Evolutionary conservation across 2,329 filamentous ascomycete species (phyloP).

Genomic region (Cladosporium velox): DNA sequence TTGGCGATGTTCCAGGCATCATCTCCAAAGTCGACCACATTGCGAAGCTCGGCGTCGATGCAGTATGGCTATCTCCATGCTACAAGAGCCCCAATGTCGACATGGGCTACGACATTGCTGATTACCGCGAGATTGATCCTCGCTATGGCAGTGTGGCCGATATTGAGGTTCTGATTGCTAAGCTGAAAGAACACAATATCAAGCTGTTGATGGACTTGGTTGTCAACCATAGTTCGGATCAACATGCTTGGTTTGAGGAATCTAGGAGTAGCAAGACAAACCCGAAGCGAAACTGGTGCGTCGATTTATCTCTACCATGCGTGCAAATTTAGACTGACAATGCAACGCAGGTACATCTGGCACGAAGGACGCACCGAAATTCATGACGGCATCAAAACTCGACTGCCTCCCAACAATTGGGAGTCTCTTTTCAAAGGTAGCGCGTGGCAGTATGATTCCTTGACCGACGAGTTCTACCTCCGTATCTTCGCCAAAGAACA

Average conservation of each 20-base stretch:
- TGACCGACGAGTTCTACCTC: slow-evolving; percentile 74
- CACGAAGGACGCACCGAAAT: slow-evolving; percentile 1
- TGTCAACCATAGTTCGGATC: slow-evolving; percentile 73
- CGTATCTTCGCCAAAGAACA: slow-evolving; percentile 75
- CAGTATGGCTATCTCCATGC: slow-evolving; percentile 69
- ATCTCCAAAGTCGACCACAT: slow-evolving; percentile 64
- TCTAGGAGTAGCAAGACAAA: slow-evolving; percentile 52
- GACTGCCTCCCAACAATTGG: slow-evolving; percentile 74
- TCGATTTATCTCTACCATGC: too few relatives aligned
- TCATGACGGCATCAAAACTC: background rate
- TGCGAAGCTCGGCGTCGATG: slow-evolving; percentile 61
- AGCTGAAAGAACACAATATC: slow-evolving; percentile 64
- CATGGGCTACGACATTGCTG: slow-evolving; percentile 70
- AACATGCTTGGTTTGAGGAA: slow-evolving; percentile 61
- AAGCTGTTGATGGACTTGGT: slow-evolving; percentile 74
- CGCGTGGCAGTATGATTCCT: slow-evolving; percentile 70
- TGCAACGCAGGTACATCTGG: slow-evolving; percentile 15
- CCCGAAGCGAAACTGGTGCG: slow-evolving; percentile 53
- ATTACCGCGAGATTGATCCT: slow-evolving; percentile 66
- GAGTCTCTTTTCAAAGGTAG: slow-evolving; percentile 60
- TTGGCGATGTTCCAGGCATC: slow-evolving; percentile 65
- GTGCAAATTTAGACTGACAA: background rate
- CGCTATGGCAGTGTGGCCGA: slow-evolving; percentile 68
- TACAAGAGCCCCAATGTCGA: slow-evolving; percentile 63
- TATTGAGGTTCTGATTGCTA: slow-evolving; percentile 62